Evolutionary conservation across 257 asterid species (phyloP), one percentile per base, ranked within the genome.

Genomic region (Apocynum venetum): DNA sequence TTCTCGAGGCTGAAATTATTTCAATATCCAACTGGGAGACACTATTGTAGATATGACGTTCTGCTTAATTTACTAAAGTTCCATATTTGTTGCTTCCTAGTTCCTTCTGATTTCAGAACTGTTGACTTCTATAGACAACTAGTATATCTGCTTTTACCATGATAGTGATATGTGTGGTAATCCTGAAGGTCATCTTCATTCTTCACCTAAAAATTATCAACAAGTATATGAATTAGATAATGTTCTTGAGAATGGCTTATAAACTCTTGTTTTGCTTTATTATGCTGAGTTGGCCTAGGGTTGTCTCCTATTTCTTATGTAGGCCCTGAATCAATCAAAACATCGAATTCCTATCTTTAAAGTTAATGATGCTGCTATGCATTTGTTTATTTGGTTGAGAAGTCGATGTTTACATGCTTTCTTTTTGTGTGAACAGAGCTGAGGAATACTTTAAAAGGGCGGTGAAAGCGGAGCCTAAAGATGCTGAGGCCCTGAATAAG

Each of bases 361-460:
- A 52, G 67, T 56, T 49, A 65, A 31, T 46, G 10, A 46, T 61
- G 4, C 36, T 47, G 19, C 6, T 1, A 46, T 46, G 48, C 60
- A 36, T 63, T 61, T 20, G 15, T 52, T 59, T 47, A 7, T 52
- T 53, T 19, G 55, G 66, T 61, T 57, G 1, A 15, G 48, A 41
- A 38, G 31, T 71, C 53, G 71, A 51, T 72, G 66, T 77, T 82
- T 31, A 78, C 73, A n/a, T 66, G 63, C 57, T 74, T 63, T 38
- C 4, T 78, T 36, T 25, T 73, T 66, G 52, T 72, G 60, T 72
- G 8, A 74, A 84, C 93, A 96, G 99, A 87, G 97, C 98, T 1
- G 99, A 96, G 82, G 91, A 93, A 3, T 92, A 88, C 91, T 96
- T 96, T 87, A 93, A 91, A 88, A 88, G 84, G 78, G 99, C 98